Percentiles rank a stretch among this genome's conserved stretches.
Evolutionary conservation across 805 yeast species (phyloP).

Genomic region (Clavispora asparagi): DNA sequence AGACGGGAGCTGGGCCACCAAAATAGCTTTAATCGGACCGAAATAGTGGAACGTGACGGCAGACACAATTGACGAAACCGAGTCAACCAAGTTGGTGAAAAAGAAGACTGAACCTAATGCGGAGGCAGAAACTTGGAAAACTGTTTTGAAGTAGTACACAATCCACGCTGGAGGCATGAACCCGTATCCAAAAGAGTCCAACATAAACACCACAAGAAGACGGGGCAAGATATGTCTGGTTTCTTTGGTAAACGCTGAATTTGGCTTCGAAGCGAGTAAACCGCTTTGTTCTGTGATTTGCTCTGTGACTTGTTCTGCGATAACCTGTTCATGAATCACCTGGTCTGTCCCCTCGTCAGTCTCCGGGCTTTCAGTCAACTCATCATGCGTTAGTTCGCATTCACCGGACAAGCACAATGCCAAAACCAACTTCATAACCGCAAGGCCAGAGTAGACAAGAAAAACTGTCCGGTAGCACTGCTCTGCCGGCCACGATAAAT

Average conservation of each 20-base stretch:
- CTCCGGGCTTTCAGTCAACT: too few relatives aligned
- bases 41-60: slow-evolving; percentile 57
- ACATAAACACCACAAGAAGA: slow-evolving; percentile 60
- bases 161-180: slow-evolving; percentile 88
- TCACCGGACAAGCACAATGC: slow-evolving; percentile 47
- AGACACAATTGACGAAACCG: slow-evolving; percentile 72
- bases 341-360: too few relatives aligned
- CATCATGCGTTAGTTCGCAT: slow-evolving; percentile 39
- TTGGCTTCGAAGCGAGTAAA: slow-evolving; percentile 6
- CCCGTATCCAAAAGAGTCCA: slow-evolving; percentile 85
- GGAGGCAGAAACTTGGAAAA: slow-evolving; percentile 50
- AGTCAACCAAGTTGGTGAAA: slow-evolving; percentile 54
- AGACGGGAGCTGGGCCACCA: slow-evolving; percentile 73
- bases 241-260: slow-evolving; percentile 8
- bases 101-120: slow-evolving; percentile 66
- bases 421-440: slow-evolving; percentile 45
- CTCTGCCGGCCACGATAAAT: slow-evolving; percentile 27
- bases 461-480: slow-evolving; percentile 55
- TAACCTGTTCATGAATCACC: neutral
- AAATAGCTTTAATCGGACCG: slow-evolving; percentile 78
- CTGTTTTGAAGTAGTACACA: slow-evolving; percentile 67
- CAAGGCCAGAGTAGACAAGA: slow-evolving; percentile 48
- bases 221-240: slow-evolving; percentile 42
- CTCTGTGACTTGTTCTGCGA: neutral
- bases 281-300: neutral